Base-by-base conservation (phyloP, 805 yeast genomes). In the Jamesozyma spencerorum region DNA sequence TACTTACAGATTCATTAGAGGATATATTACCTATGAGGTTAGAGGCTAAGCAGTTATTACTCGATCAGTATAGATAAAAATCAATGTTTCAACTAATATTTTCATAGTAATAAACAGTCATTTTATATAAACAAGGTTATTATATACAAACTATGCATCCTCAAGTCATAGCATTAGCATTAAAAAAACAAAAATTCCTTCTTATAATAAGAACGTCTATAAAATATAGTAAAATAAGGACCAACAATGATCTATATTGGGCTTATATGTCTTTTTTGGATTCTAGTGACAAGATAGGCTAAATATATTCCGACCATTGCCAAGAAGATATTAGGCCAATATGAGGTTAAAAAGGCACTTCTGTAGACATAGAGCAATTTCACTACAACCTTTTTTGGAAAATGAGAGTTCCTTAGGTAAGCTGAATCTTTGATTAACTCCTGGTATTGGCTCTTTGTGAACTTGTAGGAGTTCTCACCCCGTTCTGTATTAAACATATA, bases 381-480 rank as follows among this genome's bases (percentile, higher is more conserved):
- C 1, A 24, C 31, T 3, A 56, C 37, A 14, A 45, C 27, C 2
- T 46, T 17, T 3, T 43, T 45, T 11, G 58, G 49, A 38, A 55
- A 60, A 8, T 50, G 46, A 1, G 43, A 33, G 2, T 20, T 31
- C 39, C 64, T 52, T 28, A 61, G 41, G 22, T 50, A 52, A n/a
- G 57, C 51, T 7, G 64, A 51, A 37, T 61, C 62, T 19, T 47
- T 46, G 5, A 60, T 40, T 20, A 59, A 39, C 10, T 37, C 44
- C 11, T 46, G 26, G 36, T 57, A 59, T 12, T 50, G 51, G 13
- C 48, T 36, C 33, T 48, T 46, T 5, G 55, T 49, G 30, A 53
- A 55, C 8, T 46, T 28, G 39, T 47, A 48, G 11, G 43, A 24
- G 7, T 20, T 33, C 5, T 19, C n/a, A 13, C 35, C 39, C 22